Conservation (phyloP, 805 yeast species). For the Danielia oregonensis region DNA sequence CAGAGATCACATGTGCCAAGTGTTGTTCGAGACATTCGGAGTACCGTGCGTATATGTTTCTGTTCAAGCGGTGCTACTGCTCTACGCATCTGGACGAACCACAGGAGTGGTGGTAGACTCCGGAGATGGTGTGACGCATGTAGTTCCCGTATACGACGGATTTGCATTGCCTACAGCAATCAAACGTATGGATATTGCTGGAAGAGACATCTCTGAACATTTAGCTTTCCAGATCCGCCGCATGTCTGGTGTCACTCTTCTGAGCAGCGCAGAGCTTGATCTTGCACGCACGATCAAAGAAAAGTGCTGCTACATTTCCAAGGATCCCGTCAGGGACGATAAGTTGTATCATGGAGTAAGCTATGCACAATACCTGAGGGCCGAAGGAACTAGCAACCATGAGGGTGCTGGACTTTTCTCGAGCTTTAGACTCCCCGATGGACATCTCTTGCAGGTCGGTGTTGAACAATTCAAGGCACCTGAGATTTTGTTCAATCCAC, state of each 20-base stretch:
- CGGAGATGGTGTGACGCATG: slow-evolving; percentile 91
- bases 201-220: slow-evolving; percentile 78
- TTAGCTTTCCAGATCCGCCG: slow-evolving; percentile 66
- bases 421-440: slow-evolving; percentile 76
- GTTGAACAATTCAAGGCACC: slow-evolving; percentile 70
- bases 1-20: slow-evolving; percentile 58
- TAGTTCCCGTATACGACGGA: slow-evolving; percentile 89
- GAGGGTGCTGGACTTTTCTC: slow-evolving; percentile 23
- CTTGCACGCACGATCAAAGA: slow-evolving; percentile 79
- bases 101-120: slow-evolving; percentile 86
- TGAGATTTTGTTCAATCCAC: slow-evolving; percentile 82
- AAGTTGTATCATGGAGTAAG: slow-evolving; percentile 32
- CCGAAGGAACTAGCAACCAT: slow-evolving; percentile 13
- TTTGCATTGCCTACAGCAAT: slow-evolving; percentile 72
- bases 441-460: slow-evolving; percentile 62
- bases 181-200: slow-evolving; percentile 76
- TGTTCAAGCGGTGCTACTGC: slow-evolving; percentile 73
- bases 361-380: slow-evolving; percentile 17
- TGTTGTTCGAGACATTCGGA: slow-evolving; percentile 68
- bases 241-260: slow-evolving; percentile 56
- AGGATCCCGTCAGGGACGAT: slow-evolving; percentile 56
- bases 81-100: slow-evolving; percentile 86
- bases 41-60: slow-evolving; percentile 73
- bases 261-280: slow-evolving; percentile 77
- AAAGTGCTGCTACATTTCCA: slow-evolving; percentile 60